Conservation (phyloP, 352 stramenopile species). For the Pilasporangium apinafurcum region DNA sequence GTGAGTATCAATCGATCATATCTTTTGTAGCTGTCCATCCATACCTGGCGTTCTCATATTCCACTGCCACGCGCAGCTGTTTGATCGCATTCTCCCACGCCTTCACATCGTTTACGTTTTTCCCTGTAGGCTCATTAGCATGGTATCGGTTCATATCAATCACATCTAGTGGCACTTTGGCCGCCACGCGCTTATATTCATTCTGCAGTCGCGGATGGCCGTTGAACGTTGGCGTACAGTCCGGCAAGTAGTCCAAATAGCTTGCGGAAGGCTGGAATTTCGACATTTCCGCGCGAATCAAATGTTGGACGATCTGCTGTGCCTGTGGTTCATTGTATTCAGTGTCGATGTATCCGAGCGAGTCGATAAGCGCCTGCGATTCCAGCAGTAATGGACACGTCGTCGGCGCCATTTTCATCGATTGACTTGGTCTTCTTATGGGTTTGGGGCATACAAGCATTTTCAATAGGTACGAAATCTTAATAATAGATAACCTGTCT, state of each 20-base stretch:
- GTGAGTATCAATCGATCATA: not conserved
- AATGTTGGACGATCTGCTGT: constrained; percentile 54
- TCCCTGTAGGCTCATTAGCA: constrained; percentile 32
- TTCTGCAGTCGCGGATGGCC: constrained; percentile 44
- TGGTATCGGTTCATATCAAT: constrained; percentile 74
- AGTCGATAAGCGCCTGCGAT: constrained; percentile 61
- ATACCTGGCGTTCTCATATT: constrained; percentile 59
- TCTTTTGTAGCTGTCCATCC: not conserved
- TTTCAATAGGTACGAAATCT: too few relatives aligned
- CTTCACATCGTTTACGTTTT: constrained; percentile 24
- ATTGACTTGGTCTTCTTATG: too few relatives aligned
- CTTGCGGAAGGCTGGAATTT: constrained; percentile 36
- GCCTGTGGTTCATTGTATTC: constrained; percentile 39
- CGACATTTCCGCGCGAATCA: constrained; percentile 71
- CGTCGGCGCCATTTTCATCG: constrained; percentile 22
- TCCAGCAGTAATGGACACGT: constrained; percentile 53
- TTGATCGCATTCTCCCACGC: constrained; percentile 52
- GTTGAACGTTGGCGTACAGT: constrained; percentile 47
- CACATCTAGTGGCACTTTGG: constrained; percentile 56
- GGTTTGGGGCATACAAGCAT: too few relatives aligned
- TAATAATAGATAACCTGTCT: too few relatives aligned
- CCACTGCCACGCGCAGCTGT: constrained; percentile 40
- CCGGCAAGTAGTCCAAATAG: constrained; percentile 64
- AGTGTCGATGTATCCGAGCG: constrained; percentile 68
- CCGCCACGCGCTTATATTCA: constrained; percentile 67